A percentile compares a stretch with the other conserved stretches of the same genome.
Evolutionary conservation across 176 grass and related monocot genomes (phyloP).

Genomic region (Chloris gayana): DNA sequence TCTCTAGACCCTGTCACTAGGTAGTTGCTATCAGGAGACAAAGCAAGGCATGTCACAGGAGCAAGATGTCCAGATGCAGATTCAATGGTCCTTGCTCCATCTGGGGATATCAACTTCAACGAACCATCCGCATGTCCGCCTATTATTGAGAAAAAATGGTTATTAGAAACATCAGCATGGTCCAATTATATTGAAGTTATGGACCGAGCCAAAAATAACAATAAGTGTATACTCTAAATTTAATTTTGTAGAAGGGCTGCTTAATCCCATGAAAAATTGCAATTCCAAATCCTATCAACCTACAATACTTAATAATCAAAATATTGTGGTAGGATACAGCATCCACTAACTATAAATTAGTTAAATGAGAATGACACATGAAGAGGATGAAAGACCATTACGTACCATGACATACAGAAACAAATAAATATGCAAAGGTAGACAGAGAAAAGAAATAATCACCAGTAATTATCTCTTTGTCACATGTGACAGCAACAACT

Average conservation of each 20-base stretch:
- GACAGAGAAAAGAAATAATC: conserved; percentile 42
- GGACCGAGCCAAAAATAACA: not conserved
- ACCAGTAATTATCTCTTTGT: conserved; percentile 95
- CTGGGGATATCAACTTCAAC: conserved; percentile 77
- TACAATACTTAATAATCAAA: conserved; percentile 30
- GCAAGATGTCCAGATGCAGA: conserved; percentile 82
- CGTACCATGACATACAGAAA: not conserved
- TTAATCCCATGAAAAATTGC: not conserved
- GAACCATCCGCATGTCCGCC: conserved; percentile 96
- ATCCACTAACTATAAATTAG: not conserved
- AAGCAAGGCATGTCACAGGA: conserved; percentile 84
- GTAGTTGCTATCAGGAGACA: conserved; percentile 84
- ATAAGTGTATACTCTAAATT: not conserved
- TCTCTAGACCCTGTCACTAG: conserved; percentile 92
- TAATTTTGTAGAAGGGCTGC: conserved; percentile 2
- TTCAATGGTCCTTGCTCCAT: conserved; percentile 94
- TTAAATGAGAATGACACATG: not conserved
- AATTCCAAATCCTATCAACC: conserved; percentile 26
- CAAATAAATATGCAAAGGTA: conserved; percentile 24
- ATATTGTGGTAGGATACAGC: not conserved
- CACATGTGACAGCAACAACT: conserved; percentile 84
- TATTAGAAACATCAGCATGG: conserved; percentile 18
- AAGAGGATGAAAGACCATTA: not conserved
- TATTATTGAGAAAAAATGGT: conserved; percentile 50
- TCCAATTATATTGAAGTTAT: not conserved